Evolutionary conservation across 352 stramenopile genomes (phyloP).

Genomic region (Phytophthora aleatoria): DNA sequence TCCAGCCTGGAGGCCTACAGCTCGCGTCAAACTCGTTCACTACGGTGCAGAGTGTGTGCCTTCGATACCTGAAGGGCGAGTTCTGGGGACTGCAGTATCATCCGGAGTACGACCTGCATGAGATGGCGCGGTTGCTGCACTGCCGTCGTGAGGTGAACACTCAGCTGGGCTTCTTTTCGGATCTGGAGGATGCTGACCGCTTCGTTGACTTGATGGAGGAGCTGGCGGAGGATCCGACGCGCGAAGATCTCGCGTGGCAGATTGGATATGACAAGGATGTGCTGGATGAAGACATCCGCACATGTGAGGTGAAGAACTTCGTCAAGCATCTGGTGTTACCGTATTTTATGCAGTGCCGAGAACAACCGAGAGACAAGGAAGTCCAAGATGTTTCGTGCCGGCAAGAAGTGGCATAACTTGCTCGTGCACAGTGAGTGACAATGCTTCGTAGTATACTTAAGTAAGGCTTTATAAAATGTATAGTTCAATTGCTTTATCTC

Average conservation of each 20-base stretch:
- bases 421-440: not conserved
- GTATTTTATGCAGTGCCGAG: constrained; percentile 41
- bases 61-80: constrained; percentile 69
- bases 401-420: constrained; percentile 30
- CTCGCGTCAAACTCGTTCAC: constrained; percentile 68
- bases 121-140: constrained; percentile 73
- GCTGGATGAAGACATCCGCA: constrained; percentile 67
- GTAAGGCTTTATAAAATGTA: constrained; percentile 5
- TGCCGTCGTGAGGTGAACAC: constrained; percentile 69
- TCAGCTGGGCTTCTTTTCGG: constrained; percentile 64
- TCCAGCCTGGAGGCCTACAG: constrained; percentile 48
- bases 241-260: constrained; percentile 64
- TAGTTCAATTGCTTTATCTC: not conserved
- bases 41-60: constrained; percentile 55
- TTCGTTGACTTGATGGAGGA: constrained; percentile 62
- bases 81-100: constrained; percentile 85
- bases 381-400: constrained; percentile 18
- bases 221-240: constrained; percentile 54
- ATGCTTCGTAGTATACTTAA: no score
- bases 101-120: constrained; percentile 78
- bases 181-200: constrained; percentile 51
- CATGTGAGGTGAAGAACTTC: constrained; percentile 76
- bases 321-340: constrained; percentile 74
- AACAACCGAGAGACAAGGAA: constrained; percentile 12
- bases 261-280: constrained; percentile 72